Conservation (phyloP, 2,329 filamentous ascomycete species). For the Trichoderma simmonsii region DNA sequence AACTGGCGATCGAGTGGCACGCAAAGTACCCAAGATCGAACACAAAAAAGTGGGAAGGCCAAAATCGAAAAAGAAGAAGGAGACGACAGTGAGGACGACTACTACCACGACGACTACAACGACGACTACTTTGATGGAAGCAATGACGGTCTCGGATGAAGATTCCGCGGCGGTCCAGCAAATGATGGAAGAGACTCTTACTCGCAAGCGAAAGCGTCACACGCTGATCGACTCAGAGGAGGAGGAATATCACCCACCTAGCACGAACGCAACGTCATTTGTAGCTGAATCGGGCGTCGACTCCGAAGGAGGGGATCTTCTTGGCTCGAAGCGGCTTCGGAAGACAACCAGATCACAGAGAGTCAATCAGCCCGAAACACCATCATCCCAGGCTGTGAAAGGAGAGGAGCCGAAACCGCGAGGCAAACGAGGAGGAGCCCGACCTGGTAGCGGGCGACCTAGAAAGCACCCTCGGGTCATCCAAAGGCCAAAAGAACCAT, state of each 20-base stretch:
- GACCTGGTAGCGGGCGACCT: conserved; percentile 39
- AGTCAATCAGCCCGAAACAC: conserved; percentile 9
- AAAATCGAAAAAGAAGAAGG: conserved; percentile 18
- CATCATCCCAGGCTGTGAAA: conserved; percentile 21
- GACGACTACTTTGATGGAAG: neutral
- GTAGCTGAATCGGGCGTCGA: conserved; percentile 26
- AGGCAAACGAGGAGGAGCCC: conserved; percentile 38
- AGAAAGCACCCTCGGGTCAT: conserved; percentile 36
- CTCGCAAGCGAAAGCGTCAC: conserved; percentile 32
- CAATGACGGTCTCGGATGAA: conserved; percentile 4
- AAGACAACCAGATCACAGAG: conserved; percentile 26
- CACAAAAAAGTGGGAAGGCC: conserved; percentile 26
- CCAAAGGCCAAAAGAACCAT: neutral
- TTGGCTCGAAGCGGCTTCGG: conserved; percentile 27
- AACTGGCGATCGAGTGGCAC: conserved; percentile 23
- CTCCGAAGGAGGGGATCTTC: conserved; percentile 23
- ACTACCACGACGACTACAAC: conserved; percentile 20
- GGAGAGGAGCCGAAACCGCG: conserved; percentile 31
- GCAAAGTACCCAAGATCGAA: conserved; percentile 25
- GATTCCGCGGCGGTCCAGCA: neutral
- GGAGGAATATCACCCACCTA: conserved; percentile 30
- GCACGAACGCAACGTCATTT: conserved; percentile 24
- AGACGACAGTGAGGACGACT: neutral
- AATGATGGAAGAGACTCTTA: neutral
- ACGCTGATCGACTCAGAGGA: conserved; percentile 29